A percentile compares a stretch with the other conserved stretches of the same genome.
These are phyloP conservation scores for Xylaria sp. DNA, from an alignment of 2,329 filamentous ascomycete genomes.

Conservation along the genomic window DNA sequence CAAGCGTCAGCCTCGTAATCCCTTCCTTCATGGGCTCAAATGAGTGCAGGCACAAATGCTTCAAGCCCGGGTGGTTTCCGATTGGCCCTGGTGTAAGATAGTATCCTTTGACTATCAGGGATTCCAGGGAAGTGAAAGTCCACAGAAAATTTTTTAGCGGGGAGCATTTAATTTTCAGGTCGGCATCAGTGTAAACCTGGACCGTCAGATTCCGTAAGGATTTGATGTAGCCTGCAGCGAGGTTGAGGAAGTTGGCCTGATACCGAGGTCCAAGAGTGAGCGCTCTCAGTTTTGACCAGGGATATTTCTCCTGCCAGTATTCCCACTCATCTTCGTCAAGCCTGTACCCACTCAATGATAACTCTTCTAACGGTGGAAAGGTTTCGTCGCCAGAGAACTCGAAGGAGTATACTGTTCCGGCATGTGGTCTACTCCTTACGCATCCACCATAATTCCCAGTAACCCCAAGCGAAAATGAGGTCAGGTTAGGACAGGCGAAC, in stretches of 20 bases:
- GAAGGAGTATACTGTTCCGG: not conserved
- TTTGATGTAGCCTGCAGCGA: constrained; percentile 4
- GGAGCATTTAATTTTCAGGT: not conserved
- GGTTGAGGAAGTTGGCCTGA: constrained; percentile 1
- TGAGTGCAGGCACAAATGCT: constrained; percentile 24
- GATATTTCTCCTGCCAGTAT: constrained; percentile 16
- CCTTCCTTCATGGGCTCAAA: constrained; percentile 1
- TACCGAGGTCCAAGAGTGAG: constrained; percentile 23
- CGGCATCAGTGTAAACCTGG: constrained; percentile 10
- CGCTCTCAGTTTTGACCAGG: constrained; percentile 26
- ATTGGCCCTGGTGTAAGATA: constrained; percentile 1
- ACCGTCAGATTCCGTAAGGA: constrained; percentile 12
- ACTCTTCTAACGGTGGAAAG: constrained; percentile 26
- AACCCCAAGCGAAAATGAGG: constrained; percentile 5
- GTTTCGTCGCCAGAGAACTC: constrained; percentile 13
- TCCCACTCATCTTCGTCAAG: not conserved
- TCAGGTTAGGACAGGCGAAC: constrained; percentile 31
- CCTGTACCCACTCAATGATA: constrained; percentile 19
- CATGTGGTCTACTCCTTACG: not conserved
- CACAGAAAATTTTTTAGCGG: constrained; percentile 3
- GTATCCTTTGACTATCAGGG: constrained; percentile 24
- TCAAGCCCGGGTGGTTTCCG: constrained; percentile 20
- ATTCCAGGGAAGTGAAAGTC: constrained; percentile 24
- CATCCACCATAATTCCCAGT: constrained; percentile 21
- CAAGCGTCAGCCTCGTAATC: not conserved